phyloP scores from a whole-genome alignment of 805 yeast genomes.

The Saccharomycopsis selenospora region DNA sequence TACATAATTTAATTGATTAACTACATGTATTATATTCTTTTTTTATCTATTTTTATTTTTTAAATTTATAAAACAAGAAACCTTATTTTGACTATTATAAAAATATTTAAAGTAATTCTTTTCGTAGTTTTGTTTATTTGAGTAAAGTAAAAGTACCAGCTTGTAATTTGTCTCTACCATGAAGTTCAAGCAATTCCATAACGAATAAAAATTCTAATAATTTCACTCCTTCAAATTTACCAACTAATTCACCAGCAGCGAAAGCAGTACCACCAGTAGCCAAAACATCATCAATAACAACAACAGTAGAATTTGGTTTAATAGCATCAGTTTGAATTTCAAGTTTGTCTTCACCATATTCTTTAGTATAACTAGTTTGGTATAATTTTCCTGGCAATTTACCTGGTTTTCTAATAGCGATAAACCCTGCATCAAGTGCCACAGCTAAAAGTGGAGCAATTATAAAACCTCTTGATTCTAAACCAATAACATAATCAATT shows the following conservation, averaged over 20 bases:
- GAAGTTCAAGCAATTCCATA: slow-evolving; percentile 90
- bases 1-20: too few relatives aligned
- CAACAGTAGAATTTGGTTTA: slow-evolving; percentile 70
- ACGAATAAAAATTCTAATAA: slow-evolving; percentile 79
- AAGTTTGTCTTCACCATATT: slow-evolving; percentile 85
- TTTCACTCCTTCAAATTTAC: slow-evolving; percentile 52
- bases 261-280: slow-evolving; percentile 97
- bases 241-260: slow-evolving; percentile 84
- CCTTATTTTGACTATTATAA: too few relatives aligned
- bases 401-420: slow-evolving; percentile 93
- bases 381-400: slow-evolving; percentile 84
- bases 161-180: slow-evolving; percentile 81
- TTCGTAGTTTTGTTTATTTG: too few relatives aligned
- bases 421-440: slow-evolving; percentile 81
- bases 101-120: too few relatives aligned
- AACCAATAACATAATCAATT: slow-evolving; percentile 86
- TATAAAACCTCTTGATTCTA: slow-evolving; percentile 94
- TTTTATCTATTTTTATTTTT: too few relatives aligned
- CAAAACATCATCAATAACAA: slow-evolving; percentile 91
- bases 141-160: slow-evolving; percentile 81
- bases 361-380: slow-evolving; percentile 73
- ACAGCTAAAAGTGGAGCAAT: slow-evolving; percentile 95
- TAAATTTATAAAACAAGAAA: too few relatives aligned
- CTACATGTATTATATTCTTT: too few relatives aligned
- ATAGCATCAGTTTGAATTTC: slow-evolving; percentile 83